Evolutionary conservation across 495 filamentous ascomycete species (phyloP), one percentile per base, ranked within the genome.

Genomic region (Talaromyces thailandensis): DNA sequence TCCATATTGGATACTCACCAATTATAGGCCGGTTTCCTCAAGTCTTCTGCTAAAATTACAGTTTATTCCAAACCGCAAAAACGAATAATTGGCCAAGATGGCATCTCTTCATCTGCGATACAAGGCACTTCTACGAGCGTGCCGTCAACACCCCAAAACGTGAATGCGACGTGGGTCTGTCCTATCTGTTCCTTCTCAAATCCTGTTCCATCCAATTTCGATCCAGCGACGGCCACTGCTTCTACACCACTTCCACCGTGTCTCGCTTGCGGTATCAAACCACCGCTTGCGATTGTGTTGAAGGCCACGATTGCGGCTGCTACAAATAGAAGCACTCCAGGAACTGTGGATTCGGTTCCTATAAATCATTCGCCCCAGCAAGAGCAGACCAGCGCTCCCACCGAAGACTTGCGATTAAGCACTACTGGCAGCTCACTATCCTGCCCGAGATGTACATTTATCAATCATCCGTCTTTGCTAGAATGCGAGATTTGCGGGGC

Each of bases 141-240:
- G 14, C 61, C 67, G 1, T 60, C 68, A 3, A 64, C 75, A 29
- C 68, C 73, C 6, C 71, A 74, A 37, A 68, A 68, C 12, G 65
- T 74, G 48, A 83, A 78, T 68, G 92, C 89, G 4, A 96, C 93
- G n/a, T 98, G 94, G 94, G 86, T 98, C 52, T 98, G 95, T 76
- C 88, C 91, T 2, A 98, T 98, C 69, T 98, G 94, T 76, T 92
- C 90, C 51, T 93, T 96, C 70, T 95, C 94, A n/a, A 99, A 99
- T 68, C 88, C 91, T 0, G 84, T 98, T 2, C 92, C 94, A 0
- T 89, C 89, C 16, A 96, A 96, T 69, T 98, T 98, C 68, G 92
- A 96, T 62, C 86, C 90, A 0, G 78, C 86, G 2, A 87, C 88
- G 3, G 89, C 89, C 9, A 93, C 82, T 57, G 82, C 84, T 9